Conservation (phyloP, 129 eudicot species). For the Escallonia rubra region DNA sequence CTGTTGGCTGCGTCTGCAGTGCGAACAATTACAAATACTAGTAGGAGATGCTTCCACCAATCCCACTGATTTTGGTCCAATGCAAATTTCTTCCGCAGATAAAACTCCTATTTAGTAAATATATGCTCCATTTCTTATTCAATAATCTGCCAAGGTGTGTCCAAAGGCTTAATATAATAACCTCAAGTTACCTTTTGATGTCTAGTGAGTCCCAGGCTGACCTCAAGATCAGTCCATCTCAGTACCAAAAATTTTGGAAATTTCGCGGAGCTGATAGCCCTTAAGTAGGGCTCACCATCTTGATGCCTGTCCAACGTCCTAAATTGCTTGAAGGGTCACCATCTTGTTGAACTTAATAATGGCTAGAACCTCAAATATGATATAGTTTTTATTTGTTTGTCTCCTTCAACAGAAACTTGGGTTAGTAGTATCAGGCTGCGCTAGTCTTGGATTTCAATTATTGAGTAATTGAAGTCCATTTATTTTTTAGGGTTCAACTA, state of each 20-base stretch:
- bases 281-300: too few relatives aligned
- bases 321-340: slow-evolving; percentile 23
- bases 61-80: slow-evolving; percentile 1
- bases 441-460: background rate
- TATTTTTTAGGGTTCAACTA: background rate
- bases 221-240: slow-evolving; percentile 31
- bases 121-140: too few relatives aligned
- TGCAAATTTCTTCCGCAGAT: background rate
- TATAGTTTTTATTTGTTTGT: background rate
- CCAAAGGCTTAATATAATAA: too few relatives aligned
- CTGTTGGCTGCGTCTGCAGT: slow-evolving; percentile 6
- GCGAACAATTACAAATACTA: background rate
- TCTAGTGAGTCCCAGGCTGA: slow-evolving; percentile 9
- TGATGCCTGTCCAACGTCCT: slow-evolving; percentile 9
- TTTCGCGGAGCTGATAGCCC: slow-evolving; percentile 12
- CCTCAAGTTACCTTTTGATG: background rate
- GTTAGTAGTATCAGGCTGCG: background rate
- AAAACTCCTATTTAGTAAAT: too few relatives aligned
- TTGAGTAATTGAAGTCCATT: background rate
- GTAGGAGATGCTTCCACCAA: slow-evolving; percentile 2
- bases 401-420: slow-evolving; percentile 27
- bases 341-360: background rate
- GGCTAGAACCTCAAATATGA: too few relatives aligned
- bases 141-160: too few relatives aligned
- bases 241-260: slow-evolving; percentile 17